phyloP scores from a whole-genome alignment of 179 eudicot genomes.

The Beta corolliflora region DNA sequence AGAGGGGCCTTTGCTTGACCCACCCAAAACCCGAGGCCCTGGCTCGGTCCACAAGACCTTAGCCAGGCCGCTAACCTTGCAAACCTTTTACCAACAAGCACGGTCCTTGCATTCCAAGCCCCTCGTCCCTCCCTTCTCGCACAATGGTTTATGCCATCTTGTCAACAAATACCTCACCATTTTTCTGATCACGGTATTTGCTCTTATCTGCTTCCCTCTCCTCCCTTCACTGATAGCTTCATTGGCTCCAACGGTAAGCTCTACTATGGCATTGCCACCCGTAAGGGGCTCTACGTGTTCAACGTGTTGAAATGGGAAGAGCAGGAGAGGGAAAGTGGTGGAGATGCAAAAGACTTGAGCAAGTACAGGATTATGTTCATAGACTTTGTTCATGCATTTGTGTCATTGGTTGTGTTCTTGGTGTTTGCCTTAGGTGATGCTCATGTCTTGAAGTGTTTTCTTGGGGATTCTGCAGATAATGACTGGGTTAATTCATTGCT shows the following conservation, averaged over 20 bases:
- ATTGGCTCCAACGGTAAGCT: constrained; percentile 42
- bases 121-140: constrained; percentile 54
- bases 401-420: constrained; percentile 62
- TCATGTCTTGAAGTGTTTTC: constrained; percentile 50
- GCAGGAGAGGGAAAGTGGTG: constrained; percentile 8
- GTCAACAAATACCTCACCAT: constrained; percentile 44
- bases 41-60: constrained; percentile 46
- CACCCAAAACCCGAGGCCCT: constrained; percentile 11
- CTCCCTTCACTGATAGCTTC: constrained; percentile 68
- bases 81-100: constrained; percentile 66
- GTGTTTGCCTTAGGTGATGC: constrained; percentile 48
- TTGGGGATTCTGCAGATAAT: constrained; percentile 29
- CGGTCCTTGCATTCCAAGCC: constrained; percentile 58
- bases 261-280: constrained; percentile 61
- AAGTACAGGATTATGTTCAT: constrained; percentile 41
- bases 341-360: constrained; percentile 20
- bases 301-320: constrained; percentile 32
- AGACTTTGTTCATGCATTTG: constrained; percentile 61
- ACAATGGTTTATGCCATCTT: constrained; percentile 43
- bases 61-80: constrained; percentile 56
- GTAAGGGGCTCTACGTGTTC: constrained; percentile 53
- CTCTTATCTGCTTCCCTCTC: constrained; percentile 50
- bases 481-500: constrained; percentile 37
- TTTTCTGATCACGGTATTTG: constrained; percentile 35
- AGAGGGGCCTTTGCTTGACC: constrained; percentile 4